phyloP scores from a whole-genome alignment of 495 filamentous ascomycete genomes.

The Penicillium tannophilum region DNA sequence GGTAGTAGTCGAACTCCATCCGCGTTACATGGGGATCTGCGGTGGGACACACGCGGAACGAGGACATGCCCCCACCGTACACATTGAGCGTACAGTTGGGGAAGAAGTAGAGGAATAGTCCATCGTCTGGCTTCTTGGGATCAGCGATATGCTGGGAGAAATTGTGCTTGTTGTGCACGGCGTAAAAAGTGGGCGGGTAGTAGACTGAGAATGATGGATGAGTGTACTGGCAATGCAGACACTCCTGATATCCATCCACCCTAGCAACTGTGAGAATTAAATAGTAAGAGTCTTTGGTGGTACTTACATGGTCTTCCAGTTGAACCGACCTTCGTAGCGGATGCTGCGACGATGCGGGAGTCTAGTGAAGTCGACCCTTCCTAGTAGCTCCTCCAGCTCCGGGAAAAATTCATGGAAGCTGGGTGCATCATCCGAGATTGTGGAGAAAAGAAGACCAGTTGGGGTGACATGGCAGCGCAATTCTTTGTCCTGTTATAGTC shows the following conservation, averaged over 20 bases:
- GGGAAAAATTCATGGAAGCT: slow-evolving; percentile 59
- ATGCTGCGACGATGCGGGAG: slow-evolving; percentile 58
- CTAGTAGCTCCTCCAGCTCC: slow-evolving; percentile 49
- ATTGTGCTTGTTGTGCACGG: slow-evolving; percentile 57
- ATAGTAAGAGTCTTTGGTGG: not conserved
- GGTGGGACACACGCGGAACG: slow-evolving; percentile 59
- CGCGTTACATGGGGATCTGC: slow-evolving; percentile 53
- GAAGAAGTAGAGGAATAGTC: slow-evolving; percentile 63
- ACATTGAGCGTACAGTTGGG: slow-evolving; percentile 63
- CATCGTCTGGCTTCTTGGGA: slow-evolving; percentile 56
- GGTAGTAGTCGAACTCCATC: slow-evolving; percentile 68
- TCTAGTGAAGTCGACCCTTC: slow-evolving; percentile 58
- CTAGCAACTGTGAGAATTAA: slow-evolving; percentile 19
- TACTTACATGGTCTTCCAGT: slow-evolving; percentile 64
- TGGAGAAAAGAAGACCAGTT: slow-evolving; percentile 57
- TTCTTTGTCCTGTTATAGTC: slow-evolving; percentile 24
- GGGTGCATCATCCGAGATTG: slow-evolving; percentile 52
- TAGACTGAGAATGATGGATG: slow-evolving; percentile 61
- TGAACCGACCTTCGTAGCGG: slow-evolving; percentile 59
- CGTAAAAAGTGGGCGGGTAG: slow-evolving; percentile 62
- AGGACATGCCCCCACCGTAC: slow-evolving; percentile 62
- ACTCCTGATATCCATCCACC: slow-evolving; percentile 66
- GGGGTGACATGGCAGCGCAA: slow-evolving; percentile 51
- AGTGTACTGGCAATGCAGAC: slow-evolving; percentile 65
- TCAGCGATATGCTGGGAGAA: slow-evolving; percentile 62